Evolutionary conservation across 2,329 filamentous ascomycete genomes (phyloP), one percentile per base, ranked within the genome.

Genomic region (Nemania bipapillata): DNA sequence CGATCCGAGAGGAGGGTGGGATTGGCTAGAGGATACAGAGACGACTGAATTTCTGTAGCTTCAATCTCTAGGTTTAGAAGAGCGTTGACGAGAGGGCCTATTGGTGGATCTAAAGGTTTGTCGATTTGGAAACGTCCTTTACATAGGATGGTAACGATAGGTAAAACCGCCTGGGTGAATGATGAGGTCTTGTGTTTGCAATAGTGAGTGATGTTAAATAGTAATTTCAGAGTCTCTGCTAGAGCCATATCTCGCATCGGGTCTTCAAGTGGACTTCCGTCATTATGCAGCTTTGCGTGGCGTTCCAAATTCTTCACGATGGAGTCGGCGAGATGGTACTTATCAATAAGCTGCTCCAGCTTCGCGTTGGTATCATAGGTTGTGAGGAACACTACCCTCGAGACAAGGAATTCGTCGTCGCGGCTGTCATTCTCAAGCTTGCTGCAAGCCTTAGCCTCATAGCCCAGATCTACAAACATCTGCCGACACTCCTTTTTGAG

Each of bases 181-280:
- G 84, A 81, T 0, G 83, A 78, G 4, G 82, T 80, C 28, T 90
- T 84, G 49, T 90, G 85, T 3, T 89, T 88, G 72, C 90, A 91
- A 75, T 90, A 89, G 74, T 94, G 90, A 1, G 91, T 92, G 61
- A 97, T 85, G 79, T 97, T 97, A 84, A 96, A 98, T 59, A 97
- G 82, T 47, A 98, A 85, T 77, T 97, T 97, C 57, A 96, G 83
- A 0, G 92, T 95, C 79, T 98, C 95, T 8, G 85, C 86, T 42
- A 98, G 84, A 0, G 94, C 93, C 88, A 95, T 89, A 66, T 91
- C 89, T 71, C 91, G 89, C 86, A 94, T 92, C 0, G 87, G 86
- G 49, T 87, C 82, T 12, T 72, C 72, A 11, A 75, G 77, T 26
- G 77, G 71, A 53, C 80, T 80, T 53, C 75, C 74, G 22, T 70